Evolutionary conservation across 2,329 filamentous ascomycete genomes (phyloP).

Genomic region (Escovopsis sp.): DNA sequence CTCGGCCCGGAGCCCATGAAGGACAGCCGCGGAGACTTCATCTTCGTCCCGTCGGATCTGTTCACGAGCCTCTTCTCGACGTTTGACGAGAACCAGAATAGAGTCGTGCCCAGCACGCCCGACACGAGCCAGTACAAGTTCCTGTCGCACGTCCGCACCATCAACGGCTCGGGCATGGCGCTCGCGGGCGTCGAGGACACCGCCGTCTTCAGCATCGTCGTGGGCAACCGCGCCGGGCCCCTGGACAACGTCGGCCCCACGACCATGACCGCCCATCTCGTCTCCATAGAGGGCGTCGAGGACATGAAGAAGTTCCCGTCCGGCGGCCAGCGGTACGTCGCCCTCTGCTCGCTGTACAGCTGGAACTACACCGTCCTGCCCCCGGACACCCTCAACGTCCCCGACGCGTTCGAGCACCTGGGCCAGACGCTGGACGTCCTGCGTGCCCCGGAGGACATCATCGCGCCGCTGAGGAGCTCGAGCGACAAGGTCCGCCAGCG

Average conservation of each 20-base stretch:
- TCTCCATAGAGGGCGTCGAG: slow-evolving; percentile 23
- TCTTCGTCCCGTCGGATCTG: slow-evolving; percentile 14
- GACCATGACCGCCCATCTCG: slow-evolving; percentile 20
- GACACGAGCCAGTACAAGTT: slow-evolving; percentile 15
- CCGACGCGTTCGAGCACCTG: slow-evolving; percentile 16
- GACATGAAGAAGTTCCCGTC: slow-evolving; percentile 11
- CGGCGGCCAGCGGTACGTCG: slow-evolving; percentile 11
- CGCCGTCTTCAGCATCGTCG: slow-evolving; percentile 20
- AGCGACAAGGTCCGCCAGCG: background rate
- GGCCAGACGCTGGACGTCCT: slow-evolving; percentile 7
- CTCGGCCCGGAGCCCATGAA: slow-evolving; percentile 1
- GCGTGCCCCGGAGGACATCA: slow-evolving; percentile 2
- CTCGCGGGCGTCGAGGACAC: slow-evolving; percentile 19
- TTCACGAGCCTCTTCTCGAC: slow-evolving; percentile 15
- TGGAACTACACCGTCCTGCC: slow-evolving; percentile 27
- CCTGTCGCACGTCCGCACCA: slow-evolving; percentile 25
- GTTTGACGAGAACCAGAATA: slow-evolving; percentile 1
- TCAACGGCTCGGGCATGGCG: slow-evolving; percentile 25
- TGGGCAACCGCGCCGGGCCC: slow-evolving; percentile 20
- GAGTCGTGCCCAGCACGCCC: background rate
- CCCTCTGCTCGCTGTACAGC: slow-evolving; percentile 21
- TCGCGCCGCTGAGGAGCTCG: background rate
- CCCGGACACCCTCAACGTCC: slow-evolving; percentile 18
- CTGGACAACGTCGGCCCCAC: slow-evolving; percentile 13
- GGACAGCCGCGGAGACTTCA: slow-evolving; percentile 11